These are phyloP conservation scores for Amanita thiersii DNA, from an alignment of 768 basidiomycete genomes.

Conservation along the genomic window DNA sequence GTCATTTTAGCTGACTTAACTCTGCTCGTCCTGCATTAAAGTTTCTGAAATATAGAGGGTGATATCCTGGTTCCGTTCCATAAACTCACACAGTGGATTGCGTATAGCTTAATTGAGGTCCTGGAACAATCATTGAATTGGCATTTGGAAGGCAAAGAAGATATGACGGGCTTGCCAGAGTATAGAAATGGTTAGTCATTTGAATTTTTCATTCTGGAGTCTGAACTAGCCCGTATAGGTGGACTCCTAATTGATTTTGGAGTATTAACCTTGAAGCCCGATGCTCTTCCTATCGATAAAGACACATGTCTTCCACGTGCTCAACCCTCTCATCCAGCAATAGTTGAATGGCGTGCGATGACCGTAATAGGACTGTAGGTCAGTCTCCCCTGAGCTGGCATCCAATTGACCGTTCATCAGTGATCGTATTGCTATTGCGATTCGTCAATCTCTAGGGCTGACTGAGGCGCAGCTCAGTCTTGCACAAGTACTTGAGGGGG, in stretches of 20 bases:
- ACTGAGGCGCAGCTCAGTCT: constrained; percentile 50
- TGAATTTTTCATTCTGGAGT: not conserved
- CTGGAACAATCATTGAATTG: constrained; percentile 73
- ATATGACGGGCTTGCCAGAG: constrained; percentile 90
- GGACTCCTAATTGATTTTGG: constrained; percentile 84
- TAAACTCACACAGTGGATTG: constrained; percentile 92
- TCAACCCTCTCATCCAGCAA: constrained; percentile 74
- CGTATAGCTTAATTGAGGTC: constrained; percentile 83
- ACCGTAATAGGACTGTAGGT: constrained; percentile 88
- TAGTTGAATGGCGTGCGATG: constrained; percentile 95
- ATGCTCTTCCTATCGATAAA: constrained; percentile 41
- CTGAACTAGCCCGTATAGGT: constrained; percentile 33
- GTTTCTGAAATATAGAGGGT: constrained; percentile 29
- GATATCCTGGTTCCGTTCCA: constrained; percentile 88
- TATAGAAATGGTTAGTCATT: constrained; percentile 73
- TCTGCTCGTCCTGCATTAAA: constrained; percentile 9
- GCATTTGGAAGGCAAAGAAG: constrained; percentile 73
- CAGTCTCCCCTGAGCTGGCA: constrained; percentile 2
- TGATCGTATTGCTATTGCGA: constrained; percentile 68
- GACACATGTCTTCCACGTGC: constrained; percentile 52
- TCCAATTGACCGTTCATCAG: constrained; percentile 26
- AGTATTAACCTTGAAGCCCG: constrained; percentile 61
- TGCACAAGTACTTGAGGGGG: constrained; percentile 87
- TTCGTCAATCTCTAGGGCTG: constrained; percentile 53
- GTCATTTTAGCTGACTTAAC: constrained; percentile 6